Base-by-base conservation (phyloP, 495 filamentous ascomycete species). In the Rhizodiscina lignyota region DNA sequence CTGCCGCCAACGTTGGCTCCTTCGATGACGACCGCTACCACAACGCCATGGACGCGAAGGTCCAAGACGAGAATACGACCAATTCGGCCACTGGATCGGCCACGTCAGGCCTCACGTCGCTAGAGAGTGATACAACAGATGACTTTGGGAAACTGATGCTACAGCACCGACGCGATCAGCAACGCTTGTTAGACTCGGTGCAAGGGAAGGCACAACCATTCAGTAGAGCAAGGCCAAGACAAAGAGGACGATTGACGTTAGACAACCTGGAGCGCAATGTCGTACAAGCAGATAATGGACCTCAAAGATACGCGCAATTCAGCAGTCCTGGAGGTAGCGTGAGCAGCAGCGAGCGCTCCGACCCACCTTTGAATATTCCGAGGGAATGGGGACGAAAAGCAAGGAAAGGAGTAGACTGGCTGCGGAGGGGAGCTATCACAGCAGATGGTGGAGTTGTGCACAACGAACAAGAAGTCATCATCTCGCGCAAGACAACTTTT, bases 301-400 rank as follows among this genome's bases (percentile, higher is more conserved):
- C n/a, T n/a, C n/a, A n/a, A n/a, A n/a, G n/a, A n/a, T n/a, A n/a
- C n/a, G n/a, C n/a, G n/a, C n/a, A n/a, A n/a, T n/a, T n/a, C n/a
- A n/a, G n/a, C n/a, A n/a, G n/a, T n/a, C n/a, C n/a, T n/a, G n/a
- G 24, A 27, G 38, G 47, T 2, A 54, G 53, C 29, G 41, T 33
- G 29, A 44, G 44, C 37, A 61, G 50, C 44, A 52, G 53, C 20
- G 51, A 53, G 21, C 49, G 46, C 3, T 54, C 53, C 31, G 62
- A 68, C 29, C 67, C 68, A 18, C 60, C 65, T 2, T 36, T 76
- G 23, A 69, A 70, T 23, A 37, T 68, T 19, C 76, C 75, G 21
- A 49, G 49, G 34, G 60, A 54, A 17, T 81, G 76, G 76, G 74
- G 70, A 10, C 54, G 60, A 34, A 70, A 64, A 40, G 68, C 58